Evolutionary conservation across 352 stramenopile species (phyloP).

Genomic region (Albugo candida): DNA sequence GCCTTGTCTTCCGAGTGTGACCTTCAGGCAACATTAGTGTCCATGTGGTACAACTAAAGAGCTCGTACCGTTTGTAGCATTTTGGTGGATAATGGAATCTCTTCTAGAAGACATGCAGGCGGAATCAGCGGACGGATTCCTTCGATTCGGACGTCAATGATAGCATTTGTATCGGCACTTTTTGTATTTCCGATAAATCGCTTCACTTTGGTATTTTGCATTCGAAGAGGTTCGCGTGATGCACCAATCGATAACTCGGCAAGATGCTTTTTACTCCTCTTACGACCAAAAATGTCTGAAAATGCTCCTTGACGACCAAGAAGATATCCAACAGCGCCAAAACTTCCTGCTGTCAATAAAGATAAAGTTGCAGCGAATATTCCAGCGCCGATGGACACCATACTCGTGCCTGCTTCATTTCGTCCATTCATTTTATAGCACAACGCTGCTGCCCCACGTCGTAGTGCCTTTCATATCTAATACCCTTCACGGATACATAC

Average conservation of each 20-base stretch:
- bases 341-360: conserved; percentile 42
- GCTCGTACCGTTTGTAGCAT: conserved; percentile 41
- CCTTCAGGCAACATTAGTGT: conserved; percentile 8
- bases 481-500: no score
- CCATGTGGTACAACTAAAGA: not conserved
- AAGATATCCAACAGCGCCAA: conserved; percentile 49
- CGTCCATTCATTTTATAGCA: no score
- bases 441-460: no score
- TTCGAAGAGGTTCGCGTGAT: conserved; percentile 14
- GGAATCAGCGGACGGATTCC: conserved; percentile 72
- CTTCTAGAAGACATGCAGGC: conserved; percentile 64
- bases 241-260: conserved; percentile 4
- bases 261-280: conserved; percentile 6
- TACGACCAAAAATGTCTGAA: conserved; percentile 1
- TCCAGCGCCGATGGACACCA: conserved; percentile 33
- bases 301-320: conserved; percentile 16
- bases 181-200: conserved; percentile 49
- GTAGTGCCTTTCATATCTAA: no score
- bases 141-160: conserved; percentile 75
- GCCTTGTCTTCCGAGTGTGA: conserved; percentile 50
- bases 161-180: conserved; percentile 68
- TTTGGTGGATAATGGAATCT: conserved; percentile 61
- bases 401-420: not conserved
- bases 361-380: conserved; percentile 54
- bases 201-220: conserved; percentile 42